A percentile compares a stretch with the other conserved stretches of the same genome.
phyloP scores from a whole-genome alignment of 345 rosid species.

The Dimocarpus longan region DNA sequence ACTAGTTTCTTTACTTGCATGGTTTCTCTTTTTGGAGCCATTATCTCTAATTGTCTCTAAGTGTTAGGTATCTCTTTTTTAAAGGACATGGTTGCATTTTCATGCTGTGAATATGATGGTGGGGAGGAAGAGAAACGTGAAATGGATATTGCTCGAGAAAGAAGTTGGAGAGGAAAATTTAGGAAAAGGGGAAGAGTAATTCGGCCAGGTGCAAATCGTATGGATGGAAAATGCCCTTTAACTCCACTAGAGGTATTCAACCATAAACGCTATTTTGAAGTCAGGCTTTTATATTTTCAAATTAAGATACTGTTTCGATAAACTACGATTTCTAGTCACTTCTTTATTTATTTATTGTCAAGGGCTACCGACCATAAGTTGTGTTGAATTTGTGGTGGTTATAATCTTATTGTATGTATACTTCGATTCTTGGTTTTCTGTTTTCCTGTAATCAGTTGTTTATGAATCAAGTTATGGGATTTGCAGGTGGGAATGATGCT shows the following conservation, averaged over 20 bases:
- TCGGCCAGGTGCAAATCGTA: slow-evolving; percentile 85
- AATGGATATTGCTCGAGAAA: slow-evolving; percentile 94
- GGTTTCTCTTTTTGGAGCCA: slow-evolving; percentile 2
- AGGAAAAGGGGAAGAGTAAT: slow-evolving; percentile 87
- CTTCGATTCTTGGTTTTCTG: neutral
- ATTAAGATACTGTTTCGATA: too few relatives aligned
- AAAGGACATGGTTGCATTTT: slow-evolving; percentile 98
- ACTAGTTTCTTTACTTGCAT: slow-evolving; percentile 12
- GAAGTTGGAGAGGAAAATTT: slow-evolving; percentile 96
- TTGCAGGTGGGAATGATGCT: slow-evolving; percentile 97
- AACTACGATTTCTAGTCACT: too few relatives aligned
- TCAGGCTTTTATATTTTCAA: too few relatives aligned
- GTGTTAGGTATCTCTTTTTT: slow-evolving; percentile 10
- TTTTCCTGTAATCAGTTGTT: neutral
- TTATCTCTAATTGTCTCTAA: slow-evolving; percentile 16
- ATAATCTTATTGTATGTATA: too few relatives aligned
- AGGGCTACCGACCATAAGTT: too few relatives aligned
- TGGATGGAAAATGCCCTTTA: slow-evolving; percentile 95
- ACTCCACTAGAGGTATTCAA: slow-evolving; percentile 83
- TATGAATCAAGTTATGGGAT: slow-evolving; percentile 11
- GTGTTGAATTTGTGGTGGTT: too few relatives aligned
- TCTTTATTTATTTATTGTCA: too few relatives aligned
- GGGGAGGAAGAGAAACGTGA: slow-evolving; percentile 87
- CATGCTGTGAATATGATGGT: slow-evolving; percentile 96
- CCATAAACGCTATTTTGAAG: neutral